A percentile compares a stretch with the other conserved stretches of the same genome.
These are phyloP conservation scores for Rhododendron ferrugineum DNA, from an alignment of 148 eudicot genomes.

Conservation along the genomic window DNA sequence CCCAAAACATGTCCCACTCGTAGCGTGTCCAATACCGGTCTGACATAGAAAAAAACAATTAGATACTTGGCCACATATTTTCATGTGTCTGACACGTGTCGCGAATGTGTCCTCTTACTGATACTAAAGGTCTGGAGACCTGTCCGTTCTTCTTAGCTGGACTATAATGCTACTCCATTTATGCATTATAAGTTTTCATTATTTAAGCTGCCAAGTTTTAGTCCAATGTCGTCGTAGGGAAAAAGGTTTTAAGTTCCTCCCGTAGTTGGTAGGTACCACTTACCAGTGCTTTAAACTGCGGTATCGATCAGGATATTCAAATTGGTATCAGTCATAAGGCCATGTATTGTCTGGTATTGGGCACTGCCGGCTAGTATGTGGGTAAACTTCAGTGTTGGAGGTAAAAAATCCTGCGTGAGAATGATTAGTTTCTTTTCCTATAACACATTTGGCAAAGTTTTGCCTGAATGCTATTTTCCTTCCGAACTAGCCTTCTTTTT, in stretches of 20 bases:
- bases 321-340: neutral
- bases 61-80: neutral
- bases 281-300: neutral
- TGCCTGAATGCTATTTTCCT: neutral
- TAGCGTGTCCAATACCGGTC: neutral
- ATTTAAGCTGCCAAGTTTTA: neutral
- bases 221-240: neutral
- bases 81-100: neutral
- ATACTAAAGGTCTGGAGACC: neutral
- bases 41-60: neutral
- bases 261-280: neutral
- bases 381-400: neutral
- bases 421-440: neutral
- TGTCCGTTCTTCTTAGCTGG: neutral
- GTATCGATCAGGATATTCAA: neutral
- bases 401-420: neutral
- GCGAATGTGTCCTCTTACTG: neutral
- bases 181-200: neutral
- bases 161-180: neutral
- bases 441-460: neutral
- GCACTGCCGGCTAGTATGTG: neutral
- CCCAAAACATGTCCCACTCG: neutral
- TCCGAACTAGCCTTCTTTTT: neutral
- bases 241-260: neutral
- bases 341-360: neutral